These are phyloP conservation scores for Globisporangium perplexum DNA, from an alignment of 352 stramenopile species.

Conservation along the genomic window DNA sequence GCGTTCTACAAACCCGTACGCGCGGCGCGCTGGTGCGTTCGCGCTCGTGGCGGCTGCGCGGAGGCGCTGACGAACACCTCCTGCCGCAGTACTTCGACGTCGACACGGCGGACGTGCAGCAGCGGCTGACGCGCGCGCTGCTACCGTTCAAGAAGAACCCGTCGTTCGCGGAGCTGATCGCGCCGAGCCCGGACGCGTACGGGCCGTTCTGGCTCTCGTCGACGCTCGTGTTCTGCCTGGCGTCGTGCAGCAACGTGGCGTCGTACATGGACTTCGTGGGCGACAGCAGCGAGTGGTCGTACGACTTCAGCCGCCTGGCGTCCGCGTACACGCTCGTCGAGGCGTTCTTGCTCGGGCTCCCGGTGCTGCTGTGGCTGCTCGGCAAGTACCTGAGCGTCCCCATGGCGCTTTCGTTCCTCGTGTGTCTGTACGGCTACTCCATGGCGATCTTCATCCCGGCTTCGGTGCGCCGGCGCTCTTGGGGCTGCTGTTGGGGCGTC, in stretches of 20 bases:
- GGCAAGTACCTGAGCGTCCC: slow-evolving; percentile 76
- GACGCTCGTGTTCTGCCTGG: slow-evolving; percentile 84
- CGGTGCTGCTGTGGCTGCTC: slow-evolving; percentile 69
- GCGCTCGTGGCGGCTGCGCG: not conserved
- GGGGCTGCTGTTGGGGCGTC: too few species aligned
- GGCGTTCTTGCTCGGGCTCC: slow-evolving; percentile 67
- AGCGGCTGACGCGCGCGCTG: slow-evolving; percentile 61
- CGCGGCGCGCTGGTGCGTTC: not conserved
- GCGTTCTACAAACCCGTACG: slow-evolving; percentile 80
- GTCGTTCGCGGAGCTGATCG: slow-evolving; percentile 67
- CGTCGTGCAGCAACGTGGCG: slow-evolving; percentile 79
- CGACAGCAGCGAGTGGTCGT: slow-evolving; percentile 59
- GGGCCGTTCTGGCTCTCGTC: slow-evolving; percentile 80
- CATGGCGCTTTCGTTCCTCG: slow-evolving; percentile 72
- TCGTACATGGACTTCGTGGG: slow-evolving; percentile 74
- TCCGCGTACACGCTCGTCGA: slow-evolving; percentile 77
- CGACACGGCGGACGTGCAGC: slow-evolving; percentile 75
- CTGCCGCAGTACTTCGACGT: slow-evolving; percentile 77
- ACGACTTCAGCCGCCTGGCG: slow-evolving; percentile 78
- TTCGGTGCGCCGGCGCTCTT: slow-evolving; percentile 35
- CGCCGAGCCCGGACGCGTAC: slow-evolving; percentile 64
- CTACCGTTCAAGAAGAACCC: slow-evolving; percentile 85
- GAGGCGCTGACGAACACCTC: too few species aligned
- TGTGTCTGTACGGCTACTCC: slow-evolving; percentile 85
- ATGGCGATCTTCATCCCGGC: slow-evolving; percentile 79